These are phyloP conservation scores for Penicillium sp. DNA, from an alignment of 2,329 filamentous ascomycete species.

Conservation along the genomic window DNA sequence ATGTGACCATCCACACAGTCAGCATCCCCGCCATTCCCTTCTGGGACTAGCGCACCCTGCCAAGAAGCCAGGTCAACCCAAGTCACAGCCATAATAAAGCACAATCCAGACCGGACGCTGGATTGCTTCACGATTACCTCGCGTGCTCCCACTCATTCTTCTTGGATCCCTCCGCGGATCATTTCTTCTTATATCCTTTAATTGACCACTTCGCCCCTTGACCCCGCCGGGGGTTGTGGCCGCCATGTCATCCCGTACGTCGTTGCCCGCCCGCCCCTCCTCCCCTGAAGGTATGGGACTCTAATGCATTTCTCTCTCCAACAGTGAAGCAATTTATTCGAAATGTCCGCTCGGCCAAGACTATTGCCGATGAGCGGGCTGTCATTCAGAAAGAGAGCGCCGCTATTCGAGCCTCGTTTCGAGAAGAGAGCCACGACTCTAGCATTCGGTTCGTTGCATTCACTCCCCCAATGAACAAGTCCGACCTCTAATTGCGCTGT, in stretches of 20 bases:
- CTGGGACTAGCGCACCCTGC: slow-evolving; percentile 19
- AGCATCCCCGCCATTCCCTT: not conserved
- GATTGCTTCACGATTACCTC: slow-evolving; percentile 15
- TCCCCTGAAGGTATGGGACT: slow-evolving; percentile 26
- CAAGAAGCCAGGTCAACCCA: slow-evolving; percentile 34
- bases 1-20: slow-evolving; percentile 5
- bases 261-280: slow-evolving; percentile 30
- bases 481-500: slow-evolving; percentile 31
- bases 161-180: slow-evolving; percentile 2
- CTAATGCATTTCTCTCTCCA: slow-evolving; percentile 14
- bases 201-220: slow-evolving; percentile 21
- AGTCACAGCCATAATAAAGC: slow-evolving; percentile 31
- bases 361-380: slow-evolving; percentile 96
- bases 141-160: slow-evolving; percentile 10
- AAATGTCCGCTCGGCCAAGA: slow-evolving; percentile 97
- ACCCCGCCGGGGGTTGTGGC: slow-evolving; percentile 54
- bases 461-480: slow-evolving; percentile 4
- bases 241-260: slow-evolving; percentile 63
- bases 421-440: slow-evolving; percentile 93
- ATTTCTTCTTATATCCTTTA: slow-evolving; percentile 8
- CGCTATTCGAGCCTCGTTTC: slow-evolving; percentile 93
- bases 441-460: slow-evolving; percentile 72
- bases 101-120: slow-evolving; percentile 24
- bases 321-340: slow-evolving; percentile 99
- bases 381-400: slow-evolving; percentile 99